Evolutionary conservation across 495 filamentous ascomycete species (phyloP).

Genomic region (Parathielavia appendiculata): DNA sequence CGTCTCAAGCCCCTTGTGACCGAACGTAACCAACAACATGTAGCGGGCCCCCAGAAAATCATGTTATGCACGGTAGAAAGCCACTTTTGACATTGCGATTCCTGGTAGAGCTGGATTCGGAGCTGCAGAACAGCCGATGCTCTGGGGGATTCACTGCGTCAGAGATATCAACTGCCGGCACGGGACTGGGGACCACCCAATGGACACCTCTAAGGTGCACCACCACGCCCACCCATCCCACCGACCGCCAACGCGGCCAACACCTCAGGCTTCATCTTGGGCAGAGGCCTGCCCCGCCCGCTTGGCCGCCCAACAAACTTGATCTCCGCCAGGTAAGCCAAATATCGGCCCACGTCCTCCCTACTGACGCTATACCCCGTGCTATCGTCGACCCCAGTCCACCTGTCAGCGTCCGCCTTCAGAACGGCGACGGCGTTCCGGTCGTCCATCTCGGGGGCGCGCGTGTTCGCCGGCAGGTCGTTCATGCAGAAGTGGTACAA

Average conservation of each 20-base stretch:
- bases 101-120: no score
- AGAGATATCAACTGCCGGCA: no score
- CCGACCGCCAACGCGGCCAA: constrained; percentile 39
- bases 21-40: no score
- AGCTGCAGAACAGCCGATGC: no score
- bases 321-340: constrained; percentile 63
- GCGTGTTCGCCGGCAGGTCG: constrained; percentile 71
- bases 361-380: constrained; percentile 59
- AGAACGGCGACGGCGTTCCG: constrained; percentile 61
- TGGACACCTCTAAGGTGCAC: constrained; percentile 20
- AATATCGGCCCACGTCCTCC: constrained; percentile 65
- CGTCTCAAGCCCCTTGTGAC: no score
- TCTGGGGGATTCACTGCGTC: no score
- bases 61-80: no score
- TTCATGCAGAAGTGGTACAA: constrained; percentile 79
- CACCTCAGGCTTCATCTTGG: constrained; percentile 49
- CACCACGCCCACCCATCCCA: constrained; percentile 30
- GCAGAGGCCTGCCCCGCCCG: constrained; percentile 44
- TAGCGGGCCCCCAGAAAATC: no score
- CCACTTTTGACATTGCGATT: no score
- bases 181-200: no score
- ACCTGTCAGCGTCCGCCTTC: constrained; percentile 51
- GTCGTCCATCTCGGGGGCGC: constrained; percentile 77
- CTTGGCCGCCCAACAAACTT: constrained; percentile 63
- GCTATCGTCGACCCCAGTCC: constrained; percentile 59